Evolutionary conservation across 768 basidiomycete genomes (phyloP).

Genomic region (Gyrodon lividus): DNA sequence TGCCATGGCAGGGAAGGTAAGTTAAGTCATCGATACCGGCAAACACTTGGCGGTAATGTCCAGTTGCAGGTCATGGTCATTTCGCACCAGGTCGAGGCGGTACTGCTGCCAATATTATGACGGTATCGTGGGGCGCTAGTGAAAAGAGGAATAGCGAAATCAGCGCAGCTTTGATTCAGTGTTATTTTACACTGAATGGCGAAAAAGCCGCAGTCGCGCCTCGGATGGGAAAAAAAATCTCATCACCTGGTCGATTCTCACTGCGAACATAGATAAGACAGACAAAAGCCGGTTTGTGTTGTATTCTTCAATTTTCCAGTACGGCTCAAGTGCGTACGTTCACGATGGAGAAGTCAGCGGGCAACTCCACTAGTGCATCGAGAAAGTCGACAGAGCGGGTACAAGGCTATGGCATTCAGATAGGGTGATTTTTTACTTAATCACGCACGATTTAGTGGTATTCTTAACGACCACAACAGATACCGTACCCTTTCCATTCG

Average conservation of each 20-base stretch:
- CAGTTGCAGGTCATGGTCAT: too few relatives aligned
- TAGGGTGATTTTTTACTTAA: slow-evolving; percentile 15
- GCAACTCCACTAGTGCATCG: not conserved
- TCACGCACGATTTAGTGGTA: not conserved
- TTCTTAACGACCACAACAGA: slow-evolving; percentile 12
- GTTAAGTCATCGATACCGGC: not conserved
- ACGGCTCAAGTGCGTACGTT: not conserved
- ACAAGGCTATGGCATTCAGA: slow-evolving; percentile 32
- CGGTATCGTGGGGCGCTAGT: not conserved
- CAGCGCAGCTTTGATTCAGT: slow-evolving; percentile 13
- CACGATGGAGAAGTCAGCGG: slow-evolving; percentile 20
- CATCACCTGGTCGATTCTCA: not conserved
- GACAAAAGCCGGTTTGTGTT: too few relatives aligned
- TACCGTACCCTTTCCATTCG: slow-evolving; percentile 49
- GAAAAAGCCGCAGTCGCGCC: slow-evolving; percentile 20
- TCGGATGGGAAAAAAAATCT: slow-evolving; percentile 3
- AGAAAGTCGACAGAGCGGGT: slow-evolving; percentile 16
- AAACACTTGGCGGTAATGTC: not conserved
- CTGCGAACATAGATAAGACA: slow-evolving; percentile 21
- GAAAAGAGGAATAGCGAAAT: slow-evolving; percentile 27
- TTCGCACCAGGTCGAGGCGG: too few relatives aligned
- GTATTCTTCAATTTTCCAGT: not conserved
- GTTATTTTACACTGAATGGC: slow-evolving; percentile 17
- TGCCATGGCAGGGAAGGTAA: too few relatives aligned
- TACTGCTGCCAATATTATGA: slow-evolving; percentile 1